Evolutionary conservation across 2,329 filamentous ascomycete species (phyloP).

Genomic region (Xylaria sp.): DNA sequence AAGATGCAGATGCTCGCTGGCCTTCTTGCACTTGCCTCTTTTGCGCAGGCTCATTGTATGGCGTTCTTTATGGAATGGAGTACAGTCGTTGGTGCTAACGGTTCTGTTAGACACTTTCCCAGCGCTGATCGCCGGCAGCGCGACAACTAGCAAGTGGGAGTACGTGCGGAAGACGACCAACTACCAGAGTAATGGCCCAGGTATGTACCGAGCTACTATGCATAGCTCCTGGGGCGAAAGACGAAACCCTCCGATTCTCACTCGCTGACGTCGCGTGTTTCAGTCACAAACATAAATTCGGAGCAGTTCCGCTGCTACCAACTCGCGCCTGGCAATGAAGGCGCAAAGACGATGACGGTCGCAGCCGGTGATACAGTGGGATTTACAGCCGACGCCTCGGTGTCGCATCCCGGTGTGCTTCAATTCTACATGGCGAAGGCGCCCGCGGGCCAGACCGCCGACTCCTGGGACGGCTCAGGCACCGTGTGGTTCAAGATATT

Average conservation of each 20-base stretch:
- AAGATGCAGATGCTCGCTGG: slow-evolving; percentile 37
- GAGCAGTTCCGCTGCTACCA: slow-evolving; percentile 59
- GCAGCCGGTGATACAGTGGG: slow-evolving; percentile 51
- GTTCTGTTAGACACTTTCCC: slow-evolving; percentile 48
- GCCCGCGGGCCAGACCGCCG: slow-evolving; percentile 45
- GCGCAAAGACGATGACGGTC: slow-evolving; percentile 48
- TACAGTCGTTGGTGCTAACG: background rate
- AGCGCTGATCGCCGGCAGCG: slow-evolving; percentile 43
- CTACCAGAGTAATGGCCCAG: slow-evolving; percentile 54
- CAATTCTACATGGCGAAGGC: slow-evolving; percentile 50
- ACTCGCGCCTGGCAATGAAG: slow-evolving; percentile 47
- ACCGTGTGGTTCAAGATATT: slow-evolving; percentile 53
- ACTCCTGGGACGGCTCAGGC: slow-evolving; percentile 46
- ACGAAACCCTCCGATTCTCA: background rate
- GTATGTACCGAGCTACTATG: slow-evolving; percentile 20
- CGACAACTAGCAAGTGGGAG: slow-evolving; percentile 50
- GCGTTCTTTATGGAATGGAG: background rate
- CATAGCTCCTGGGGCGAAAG: background rate
- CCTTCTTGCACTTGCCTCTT: slow-evolving; percentile 35
- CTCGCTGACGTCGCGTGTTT: slow-evolving; percentile 10
- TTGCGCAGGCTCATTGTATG: slow-evolving; percentile 47
- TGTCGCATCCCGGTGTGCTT: slow-evolving; percentile 51
- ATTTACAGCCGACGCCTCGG: slow-evolving; percentile 50
- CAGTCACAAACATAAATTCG: slow-evolving; percentile 53
- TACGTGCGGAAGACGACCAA: slow-evolving; percentile 55